Base-by-base conservation (phyloP, 1,284 basidiomycete species). In the Clitocybe nebularis region DNA sequence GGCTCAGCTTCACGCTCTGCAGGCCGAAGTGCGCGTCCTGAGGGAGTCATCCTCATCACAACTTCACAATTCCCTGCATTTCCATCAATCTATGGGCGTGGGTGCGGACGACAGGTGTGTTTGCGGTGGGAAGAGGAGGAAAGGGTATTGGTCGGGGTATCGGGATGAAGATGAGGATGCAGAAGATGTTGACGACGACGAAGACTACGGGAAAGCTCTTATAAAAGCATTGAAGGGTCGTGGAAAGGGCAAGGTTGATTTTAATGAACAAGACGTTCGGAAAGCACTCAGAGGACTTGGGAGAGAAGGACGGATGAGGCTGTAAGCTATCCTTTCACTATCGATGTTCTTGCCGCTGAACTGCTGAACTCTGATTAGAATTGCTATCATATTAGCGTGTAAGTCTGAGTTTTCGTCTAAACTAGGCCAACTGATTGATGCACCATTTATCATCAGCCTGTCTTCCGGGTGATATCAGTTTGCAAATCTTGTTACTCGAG, bases 401-500 rank as follows among this genome's bases (percentile, higher is more conserved):
- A 51, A 46, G 71, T 46, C 43, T 38, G 36, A 38, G 36, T 28
- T 23, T 20, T 35, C 36, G 24, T 25, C 7, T 4, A 14, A n/a
- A 17, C 20, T 5, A 23, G 8, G 17, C 29, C 21, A 5, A 35
- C 32, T 29, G 19, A 17, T n/a, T 26, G 19, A 36, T 23, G 5
- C 36, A 41, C 20, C 43, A 24, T 21, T 37, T 33, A 19, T 20
- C 11, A 41, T 32, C 50, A 80, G 80, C 83, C 7, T 79, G 80
- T 59, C 68, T 86, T 49, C 87, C 87, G 0, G 86, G 85, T 26
- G 87, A 89, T 53, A 87, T 89, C 33, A 76, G 76, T 5, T 72
- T 81, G 23, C 88, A 80, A 61, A 89, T 93, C 36, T 72, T 84
- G 0, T 74, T 91, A 4, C 75, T 95, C 13, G 80, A 93, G 60